These are phyloP conservation scores for Aurinia saxatilis DNA, from an alignment of 345 rosid genomes.

Conservation along the genomic window DNA sequence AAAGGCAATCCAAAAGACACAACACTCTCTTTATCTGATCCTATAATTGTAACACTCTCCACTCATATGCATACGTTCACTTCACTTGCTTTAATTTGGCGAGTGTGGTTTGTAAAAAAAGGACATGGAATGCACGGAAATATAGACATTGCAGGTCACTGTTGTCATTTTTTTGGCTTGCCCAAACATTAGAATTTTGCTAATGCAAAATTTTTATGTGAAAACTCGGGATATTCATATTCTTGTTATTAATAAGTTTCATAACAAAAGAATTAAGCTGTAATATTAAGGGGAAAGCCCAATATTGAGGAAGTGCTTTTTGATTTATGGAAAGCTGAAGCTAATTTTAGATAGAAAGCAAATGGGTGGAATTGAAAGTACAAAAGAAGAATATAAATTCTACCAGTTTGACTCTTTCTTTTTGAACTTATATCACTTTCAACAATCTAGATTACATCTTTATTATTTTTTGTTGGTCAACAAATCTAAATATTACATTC, in stretches of 20 bases:
- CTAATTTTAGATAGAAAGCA: not conserved
- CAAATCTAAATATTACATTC: not conserved
- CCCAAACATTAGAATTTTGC: not conserved
- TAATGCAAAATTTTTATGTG: no score
- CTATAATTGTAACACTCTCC: not conserved
- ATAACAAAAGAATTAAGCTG: not conserved
- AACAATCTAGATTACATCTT: not conserved
- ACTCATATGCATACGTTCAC: slow-evolving; percentile 8
- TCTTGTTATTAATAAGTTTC: not conserved
- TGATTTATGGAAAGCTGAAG: not conserved
- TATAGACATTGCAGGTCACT: not conserved
- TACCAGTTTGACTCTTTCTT: slow-evolving; percentile 12
- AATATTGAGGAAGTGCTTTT: not conserved
- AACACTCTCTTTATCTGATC: not conserved
- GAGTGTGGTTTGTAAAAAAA: not conserved
- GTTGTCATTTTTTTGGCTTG: not conserved
- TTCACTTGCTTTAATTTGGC: not conserved
- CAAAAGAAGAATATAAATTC: not conserved
- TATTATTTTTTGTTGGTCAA: not conserved
- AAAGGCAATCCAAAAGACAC: slow-evolving; percentile 9
- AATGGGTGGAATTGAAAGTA: slow-evolving; percentile 2
- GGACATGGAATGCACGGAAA: slow-evolving; percentile 24
- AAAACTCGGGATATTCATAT: not conserved
- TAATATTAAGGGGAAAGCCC: not conserved
- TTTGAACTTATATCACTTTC: not conserved